Evolutionary conservation across 805 yeast species (phyloP).

Genomic region (Barnettozyma salicaria): DNA sequence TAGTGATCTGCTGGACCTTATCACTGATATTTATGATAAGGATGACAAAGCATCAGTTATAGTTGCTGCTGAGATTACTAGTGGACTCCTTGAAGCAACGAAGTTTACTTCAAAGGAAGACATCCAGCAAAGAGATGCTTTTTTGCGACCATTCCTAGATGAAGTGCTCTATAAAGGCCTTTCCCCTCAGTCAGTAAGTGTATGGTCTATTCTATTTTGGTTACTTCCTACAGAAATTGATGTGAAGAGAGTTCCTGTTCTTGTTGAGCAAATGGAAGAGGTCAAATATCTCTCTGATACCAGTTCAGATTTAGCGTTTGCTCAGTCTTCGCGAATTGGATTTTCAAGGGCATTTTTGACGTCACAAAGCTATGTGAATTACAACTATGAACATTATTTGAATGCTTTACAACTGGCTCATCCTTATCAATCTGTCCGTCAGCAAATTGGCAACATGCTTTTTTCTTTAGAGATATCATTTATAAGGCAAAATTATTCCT

Average conservation of each 20-base stretch:
- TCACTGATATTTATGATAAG: slow-evolving; percentile 46
- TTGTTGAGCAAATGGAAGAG: slow-evolving; percentile 39
- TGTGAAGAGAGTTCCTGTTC: slow-evolving; percentile 54
- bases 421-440: slow-evolving; percentile 68
- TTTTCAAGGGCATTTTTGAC: slow-evolving; percentile 47
- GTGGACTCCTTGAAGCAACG: slow-evolving; percentile 53
- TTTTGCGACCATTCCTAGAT: slow-evolving; percentile 39
- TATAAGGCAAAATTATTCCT: slow-evolving; percentile 37
- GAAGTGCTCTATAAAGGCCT: slow-evolving; percentile 49
- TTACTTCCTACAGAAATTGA: slow-evolving; percentile 67
- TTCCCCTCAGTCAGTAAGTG: slow-evolving; percentile 63
- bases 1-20: slow-evolving; percentile 46
- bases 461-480: slow-evolving; percentile 32
- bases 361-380: slow-evolving; percentile 50
- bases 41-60: slow-evolving; percentile 76
- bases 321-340: slow-evolving; percentile 53
- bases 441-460: slow-evolving; percentile 56
- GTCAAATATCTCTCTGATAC: slow-evolving; percentile 38
- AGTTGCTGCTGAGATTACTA: slow-evolving; percentile 60
- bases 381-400: slow-evolving; percentile 40
- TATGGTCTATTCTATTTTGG: slow-evolving; percentile 76
- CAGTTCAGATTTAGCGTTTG: slow-evolving; percentile 56
- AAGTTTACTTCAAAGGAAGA: slow-evolving; percentile 34
- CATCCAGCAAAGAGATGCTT: slow-evolving; percentile 37
- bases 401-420: slow-evolving; percentile 44